Percentiles rank a stretch among this genome's conserved stretches.
These are phyloP conservation scores for Usnea hakonensis DNA, from an alignment of 495 filamentous ascomycete species.

Conservation along the genomic window DNA sequence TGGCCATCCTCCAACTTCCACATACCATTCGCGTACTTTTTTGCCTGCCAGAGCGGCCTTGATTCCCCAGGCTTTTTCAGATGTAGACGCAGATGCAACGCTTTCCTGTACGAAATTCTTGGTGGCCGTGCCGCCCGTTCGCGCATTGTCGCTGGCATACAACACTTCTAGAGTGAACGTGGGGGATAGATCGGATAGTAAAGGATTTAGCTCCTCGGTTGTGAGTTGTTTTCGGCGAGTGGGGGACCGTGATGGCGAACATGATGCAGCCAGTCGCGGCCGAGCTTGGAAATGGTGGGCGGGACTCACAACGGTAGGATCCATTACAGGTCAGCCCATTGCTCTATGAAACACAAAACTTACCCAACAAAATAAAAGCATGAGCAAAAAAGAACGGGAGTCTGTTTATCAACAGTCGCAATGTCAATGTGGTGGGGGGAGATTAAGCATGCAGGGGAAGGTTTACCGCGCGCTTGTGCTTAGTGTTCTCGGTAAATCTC, in stretches of 20 bases:
- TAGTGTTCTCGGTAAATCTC: too few species aligned
- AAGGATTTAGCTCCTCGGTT: slow-evolving; percentile 35
- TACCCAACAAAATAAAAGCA: background rate
- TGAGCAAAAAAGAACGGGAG: background rate
- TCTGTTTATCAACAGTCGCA: background rate
- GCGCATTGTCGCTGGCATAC: slow-evolving; percentile 44
- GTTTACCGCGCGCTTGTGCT: background rate
- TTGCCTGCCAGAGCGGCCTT: slow-evolving; percentile 66
- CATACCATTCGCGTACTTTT: slow-evolving; percentile 67
- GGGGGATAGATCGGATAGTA: slow-evolving; percentile 48
- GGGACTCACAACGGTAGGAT: background rate
- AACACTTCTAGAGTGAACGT: slow-evolving; percentile 49
- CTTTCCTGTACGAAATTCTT: slow-evolving; percentile 53
- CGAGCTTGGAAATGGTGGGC: background rate
- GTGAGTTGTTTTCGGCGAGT: slow-evolving; percentile 24
- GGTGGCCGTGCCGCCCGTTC: slow-evolving; percentile 39
- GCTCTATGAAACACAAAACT: background rate
- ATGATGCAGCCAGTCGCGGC: slow-evolving; percentile 15
- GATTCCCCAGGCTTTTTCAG: slow-evolving; percentile 64
- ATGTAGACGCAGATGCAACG: slow-evolving; percentile 56
- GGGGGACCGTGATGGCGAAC: slow-evolving; percentile 28
- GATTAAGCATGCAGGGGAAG: background rate
- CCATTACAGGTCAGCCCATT: slow-evolving; percentile 13
- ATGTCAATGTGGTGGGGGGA: background rate
- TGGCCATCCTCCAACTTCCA: slow-evolving; percentile 65